Conservation (phyloP, 129 eudicot genomes). For the Tagetes erecta region DNA sequence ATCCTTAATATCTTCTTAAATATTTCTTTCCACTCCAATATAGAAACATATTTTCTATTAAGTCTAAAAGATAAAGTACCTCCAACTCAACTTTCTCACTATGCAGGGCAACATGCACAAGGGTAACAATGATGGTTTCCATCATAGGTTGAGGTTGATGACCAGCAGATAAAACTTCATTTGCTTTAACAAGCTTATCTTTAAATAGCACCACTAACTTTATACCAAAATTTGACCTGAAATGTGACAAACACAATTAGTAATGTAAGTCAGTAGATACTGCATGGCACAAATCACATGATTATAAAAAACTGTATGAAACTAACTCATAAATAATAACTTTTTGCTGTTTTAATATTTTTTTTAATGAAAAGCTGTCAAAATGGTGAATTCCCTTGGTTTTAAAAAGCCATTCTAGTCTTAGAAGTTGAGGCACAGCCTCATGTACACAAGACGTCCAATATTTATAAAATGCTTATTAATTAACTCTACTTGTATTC, state of each 20-base stretch:
- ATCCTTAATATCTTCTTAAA: neutral
- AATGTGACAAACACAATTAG: constrained; percentile 22
- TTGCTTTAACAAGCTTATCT: constrained; percentile 58
- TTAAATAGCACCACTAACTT: constrained; percentile 58
- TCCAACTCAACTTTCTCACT: constrained; percentile 88
- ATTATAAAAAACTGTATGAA: too few relatives aligned
- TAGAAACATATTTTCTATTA: neutral
- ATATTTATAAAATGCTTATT: too few relatives aligned
- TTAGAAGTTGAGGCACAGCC: too few relatives aligned
- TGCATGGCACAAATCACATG: constrained; percentile 9
- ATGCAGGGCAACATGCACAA: constrained; percentile 70
- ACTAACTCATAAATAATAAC: too few relatives aligned
- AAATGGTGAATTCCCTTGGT: too few relatives aligned
- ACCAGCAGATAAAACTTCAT: constrained; percentile 77
- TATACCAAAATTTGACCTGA: constrained; percentile 78
- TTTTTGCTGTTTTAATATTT: too few relatives aligned
- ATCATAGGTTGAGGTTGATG: constrained; percentile 61
- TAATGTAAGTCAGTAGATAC: constrained; percentile 2
- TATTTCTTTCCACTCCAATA: neutral
- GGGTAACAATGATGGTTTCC: constrained; percentile 84
- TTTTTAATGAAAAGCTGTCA: too few relatives aligned
- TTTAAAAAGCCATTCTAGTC: too few relatives aligned
- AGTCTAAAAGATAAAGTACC: constrained; percentile 42
- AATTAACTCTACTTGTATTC: too few relatives aligned
- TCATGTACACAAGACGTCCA: too few relatives aligned